Percentiles rank a stretch among this genome's conserved stretches.
These are phyloP conservation scores for Saussurea involucrata DNA, from an alignment of 129 eudicot species.

Conservation along the genomic window DNA sequence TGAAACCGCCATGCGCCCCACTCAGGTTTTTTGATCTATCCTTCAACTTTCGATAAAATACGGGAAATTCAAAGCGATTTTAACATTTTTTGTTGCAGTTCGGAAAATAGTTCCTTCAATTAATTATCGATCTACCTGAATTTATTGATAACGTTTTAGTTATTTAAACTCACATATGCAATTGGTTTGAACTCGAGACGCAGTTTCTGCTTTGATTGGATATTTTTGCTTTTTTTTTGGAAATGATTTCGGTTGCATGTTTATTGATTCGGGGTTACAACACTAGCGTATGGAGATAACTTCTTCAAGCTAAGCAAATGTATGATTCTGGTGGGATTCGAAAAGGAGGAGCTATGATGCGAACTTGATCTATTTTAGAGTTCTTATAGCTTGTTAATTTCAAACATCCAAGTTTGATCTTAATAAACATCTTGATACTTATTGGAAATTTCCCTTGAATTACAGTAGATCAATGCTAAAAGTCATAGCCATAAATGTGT, in stretches of 20 bases:
- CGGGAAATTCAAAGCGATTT: neutral
- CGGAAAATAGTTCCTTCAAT: slow-evolving; percentile 1
- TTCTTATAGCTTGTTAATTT: slow-evolving; percentile 7
- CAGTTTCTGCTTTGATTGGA: too few species aligned
- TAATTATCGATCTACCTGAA: slow-evolving; percentile 9
- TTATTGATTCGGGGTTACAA: neutral
- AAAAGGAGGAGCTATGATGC: neutral
- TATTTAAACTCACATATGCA: neutral
- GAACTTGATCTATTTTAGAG: slow-evolving; percentile 2
- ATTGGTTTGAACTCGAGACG: neutral
- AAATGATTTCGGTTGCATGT: neutral
- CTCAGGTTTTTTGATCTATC: slow-evolving; percentile 54
- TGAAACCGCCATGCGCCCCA: slow-evolving; percentile 99
- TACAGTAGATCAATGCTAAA: neutral
- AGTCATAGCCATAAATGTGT: neutral
- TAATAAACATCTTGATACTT: neutral
- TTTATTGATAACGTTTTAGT: neutral
- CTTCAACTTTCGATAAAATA: neutral
- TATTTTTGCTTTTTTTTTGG: neutral
- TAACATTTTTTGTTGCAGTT: neutral
- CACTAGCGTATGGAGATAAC: too few species aligned
- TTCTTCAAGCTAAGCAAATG: neutral
- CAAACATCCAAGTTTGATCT: neutral
- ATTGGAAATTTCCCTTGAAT: neutral
- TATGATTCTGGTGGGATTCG: neutral